Base-by-base conservation (phyloP, 306 rosid species). In the Cucurbita maxima region DNA sequence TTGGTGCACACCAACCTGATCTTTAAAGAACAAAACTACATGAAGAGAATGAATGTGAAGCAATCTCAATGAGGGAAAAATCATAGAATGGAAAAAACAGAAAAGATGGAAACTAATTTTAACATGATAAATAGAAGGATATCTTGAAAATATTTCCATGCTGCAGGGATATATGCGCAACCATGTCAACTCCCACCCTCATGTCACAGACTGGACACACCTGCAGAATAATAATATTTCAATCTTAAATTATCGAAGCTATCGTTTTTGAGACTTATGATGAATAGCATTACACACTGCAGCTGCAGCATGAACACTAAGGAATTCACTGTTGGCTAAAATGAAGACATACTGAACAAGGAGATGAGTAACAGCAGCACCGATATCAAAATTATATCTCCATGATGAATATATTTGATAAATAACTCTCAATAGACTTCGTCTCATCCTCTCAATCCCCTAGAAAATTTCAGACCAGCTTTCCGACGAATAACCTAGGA, bases 121-220 rank as follows among this genome's bases (percentile, higher is more conserved):
- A 67, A 60, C 53, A 69, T 30, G 53, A 47, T 52, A 62, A 52
- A 50, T 19, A 41, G 67, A 91, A 91, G 94, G 97, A 94, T 90
- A 94, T 90, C 96, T 90, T 90, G 83, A 90, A 86, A 84, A 94
- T 89, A 71, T 86, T 94, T 76, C 96, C 97, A 83, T 94, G 98
- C 58, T 94, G 97, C 67, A 87, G 82, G 69, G 98, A 87, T 82
- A 94, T 90, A 85, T 94, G 98, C 1, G 96, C 94, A 30, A 90
- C 97, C 98, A 94, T 87, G 86, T 94, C 96, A 82, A 90, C 89
- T 82, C 97, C 98, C 72, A 94, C 97, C 84, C 96, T 90, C 88
- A 80, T 80, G 67, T 93, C 81, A 82, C 98, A 94, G 79, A 94
- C 96, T 19, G 98, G 97, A 82, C 97, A 94, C 58, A 90, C 95